Conservation (phyloP, 2,329 filamentous ascomycete genomes). For the Pseudogymnoascus sp. region DNA sequence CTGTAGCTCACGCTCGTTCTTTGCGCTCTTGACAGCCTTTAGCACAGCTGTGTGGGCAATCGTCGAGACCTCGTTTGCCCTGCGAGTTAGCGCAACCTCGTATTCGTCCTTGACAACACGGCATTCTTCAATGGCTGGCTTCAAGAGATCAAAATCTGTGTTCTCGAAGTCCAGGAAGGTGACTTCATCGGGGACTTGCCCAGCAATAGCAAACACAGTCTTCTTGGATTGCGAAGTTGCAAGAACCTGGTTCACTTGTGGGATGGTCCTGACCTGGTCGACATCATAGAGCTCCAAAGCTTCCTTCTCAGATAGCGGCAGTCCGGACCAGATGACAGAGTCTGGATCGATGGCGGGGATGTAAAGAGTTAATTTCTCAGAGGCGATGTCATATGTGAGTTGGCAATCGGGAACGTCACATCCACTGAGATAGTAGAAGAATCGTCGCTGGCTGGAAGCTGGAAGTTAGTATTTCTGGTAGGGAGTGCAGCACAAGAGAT, state of each 20-base stretch:
- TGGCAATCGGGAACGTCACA: slow-evolving; percentile 71
- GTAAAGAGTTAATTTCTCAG: slow-evolving; percentile 70
- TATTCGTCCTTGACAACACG: slow-evolving; percentile 67
- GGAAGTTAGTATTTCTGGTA: slow-evolving; percentile 11
- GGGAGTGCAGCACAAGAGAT: neutral
- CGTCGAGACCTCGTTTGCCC: slow-evolving; percentile 63
- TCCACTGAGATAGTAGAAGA: slow-evolving; percentile 92
- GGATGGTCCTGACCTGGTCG: slow-evolving; percentile 64
- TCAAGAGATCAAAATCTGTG: slow-evolving; percentile 47
- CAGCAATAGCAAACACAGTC: slow-evolving; percentile 66
- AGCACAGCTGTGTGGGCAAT: slow-evolving; percentile 57
- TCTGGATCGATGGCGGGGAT: slow-evolving; percentile 86
- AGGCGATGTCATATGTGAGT: slow-evolving; percentile 69
- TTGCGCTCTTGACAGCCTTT: slow-evolving; percentile 50
- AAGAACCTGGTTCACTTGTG: slow-evolving; percentile 62
- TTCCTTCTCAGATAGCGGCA: slow-evolving; percentile 69
- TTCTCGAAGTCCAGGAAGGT: slow-evolving; percentile 62
- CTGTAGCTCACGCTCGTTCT: slow-evolving; percentile 76
- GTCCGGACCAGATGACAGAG: slow-evolving; percentile 84
- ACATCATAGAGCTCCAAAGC: slow-evolving; percentile 72
- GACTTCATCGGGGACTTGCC: slow-evolving; percentile 64
- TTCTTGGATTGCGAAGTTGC: slow-evolving; percentile 34
- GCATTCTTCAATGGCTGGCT: slow-evolving; percentile 58
- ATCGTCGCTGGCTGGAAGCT: slow-evolving; percentile 64
- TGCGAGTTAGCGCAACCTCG: slow-evolving; percentile 63